Evolutionary conservation across 2,329 filamentous ascomycete species (phyloP).

Genomic region (Mariannaea sp.): DNA sequence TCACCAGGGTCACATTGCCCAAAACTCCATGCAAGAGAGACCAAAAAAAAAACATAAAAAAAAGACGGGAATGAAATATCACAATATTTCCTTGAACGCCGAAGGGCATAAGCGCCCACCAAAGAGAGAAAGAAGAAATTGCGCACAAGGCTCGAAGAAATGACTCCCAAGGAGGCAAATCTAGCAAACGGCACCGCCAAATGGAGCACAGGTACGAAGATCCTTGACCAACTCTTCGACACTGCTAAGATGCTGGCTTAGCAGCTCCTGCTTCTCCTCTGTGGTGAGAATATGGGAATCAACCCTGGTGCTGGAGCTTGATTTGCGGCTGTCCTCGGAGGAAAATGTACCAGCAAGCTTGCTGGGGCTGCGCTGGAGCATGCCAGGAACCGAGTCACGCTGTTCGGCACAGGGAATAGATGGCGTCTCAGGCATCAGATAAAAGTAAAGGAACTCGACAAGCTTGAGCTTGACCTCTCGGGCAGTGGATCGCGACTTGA

Average conservation of each 20-base stretch:
- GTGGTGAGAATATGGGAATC: conserved; percentile 57
- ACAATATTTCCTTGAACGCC: conserved; percentile 28
- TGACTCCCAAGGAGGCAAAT: background rate
- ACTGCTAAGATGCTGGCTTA: conserved; percentile 78
- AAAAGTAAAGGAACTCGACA: conserved; percentile 98
- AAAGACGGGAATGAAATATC: conserved; percentile 3
- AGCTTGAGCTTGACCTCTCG: conserved; percentile 92
- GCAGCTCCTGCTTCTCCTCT: conserved; percentile 79
- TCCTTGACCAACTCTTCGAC: conserved; percentile 87
- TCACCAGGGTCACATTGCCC: conserved; percentile 29
- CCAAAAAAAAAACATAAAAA: too few species aligned
- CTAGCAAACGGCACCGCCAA: conserved; percentile 64
- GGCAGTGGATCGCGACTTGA: conserved; percentile 84
- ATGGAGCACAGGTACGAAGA: conserved; percentile 77
- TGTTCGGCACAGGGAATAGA: conserved; percentile 56
- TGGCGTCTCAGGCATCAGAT: conserved; percentile 89
- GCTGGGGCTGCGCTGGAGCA: conserved; percentile 70
- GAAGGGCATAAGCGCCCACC: conserved; percentile 3
- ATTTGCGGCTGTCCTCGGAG: conserved; percentile 40
- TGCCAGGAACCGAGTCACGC: conserved; percentile 52
- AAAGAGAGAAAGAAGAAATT: background rate
- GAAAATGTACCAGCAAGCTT: conserved; percentile 66
- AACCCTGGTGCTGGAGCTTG: conserved; percentile 49
- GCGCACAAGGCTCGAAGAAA: background rate
- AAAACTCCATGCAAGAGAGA: conserved; percentile 34